A percentile compares a stretch with the other conserved stretches of the same genome.
Conservation (phyloP, 1,284 basidiomycete species). For the Golubevia pallescens region DNA sequence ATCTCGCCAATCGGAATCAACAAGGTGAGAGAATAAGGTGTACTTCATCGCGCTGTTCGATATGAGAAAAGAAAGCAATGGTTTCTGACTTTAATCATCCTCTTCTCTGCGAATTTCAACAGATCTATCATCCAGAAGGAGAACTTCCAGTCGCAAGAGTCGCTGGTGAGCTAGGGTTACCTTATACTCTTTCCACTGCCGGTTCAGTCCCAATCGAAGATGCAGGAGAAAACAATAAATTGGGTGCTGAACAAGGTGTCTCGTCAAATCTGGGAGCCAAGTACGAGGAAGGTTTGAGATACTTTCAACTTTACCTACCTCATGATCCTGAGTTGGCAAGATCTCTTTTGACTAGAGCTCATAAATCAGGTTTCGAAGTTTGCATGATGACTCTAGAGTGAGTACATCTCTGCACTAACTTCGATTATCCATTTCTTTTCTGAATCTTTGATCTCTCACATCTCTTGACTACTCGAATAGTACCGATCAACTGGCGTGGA, state of each 20-base stretch:
- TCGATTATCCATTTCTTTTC: too few species aligned
- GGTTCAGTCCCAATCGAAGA: conserved; percentile 75
- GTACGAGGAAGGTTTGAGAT: conserved; percentile 70
- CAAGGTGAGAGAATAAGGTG: conserved; percentile 50
- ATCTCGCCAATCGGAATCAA: conserved; percentile 79
- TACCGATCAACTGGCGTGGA: conserved; percentile 72
- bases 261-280: conserved; percentile 15
- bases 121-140: conserved; percentile 72
- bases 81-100: not conserved
- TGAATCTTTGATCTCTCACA: too few species aligned
- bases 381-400: conserved; percentile 70
- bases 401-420: too few species aligned
- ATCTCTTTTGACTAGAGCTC: conserved; percentile 68
- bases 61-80: too few species aligned
- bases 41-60: too few species aligned
- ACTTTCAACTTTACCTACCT: conserved; percentile 81
- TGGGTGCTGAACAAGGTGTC: conserved; percentile 13
- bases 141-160: conserved; percentile 76
- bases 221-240: conserved; percentile 73
- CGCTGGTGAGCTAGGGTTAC: conserved; percentile 72
- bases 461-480: too few species aligned
- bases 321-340: conserved; percentile 65
- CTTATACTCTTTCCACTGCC: conserved; percentile 77
- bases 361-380: conserved; percentile 68
- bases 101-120: not conserved